Evolutionary conservation across 495 filamentous ascomycete genomes (phyloP), one percentile per base, ranked within the genome.

Genomic region (Lasiosphaeria miniovina): DNA sequence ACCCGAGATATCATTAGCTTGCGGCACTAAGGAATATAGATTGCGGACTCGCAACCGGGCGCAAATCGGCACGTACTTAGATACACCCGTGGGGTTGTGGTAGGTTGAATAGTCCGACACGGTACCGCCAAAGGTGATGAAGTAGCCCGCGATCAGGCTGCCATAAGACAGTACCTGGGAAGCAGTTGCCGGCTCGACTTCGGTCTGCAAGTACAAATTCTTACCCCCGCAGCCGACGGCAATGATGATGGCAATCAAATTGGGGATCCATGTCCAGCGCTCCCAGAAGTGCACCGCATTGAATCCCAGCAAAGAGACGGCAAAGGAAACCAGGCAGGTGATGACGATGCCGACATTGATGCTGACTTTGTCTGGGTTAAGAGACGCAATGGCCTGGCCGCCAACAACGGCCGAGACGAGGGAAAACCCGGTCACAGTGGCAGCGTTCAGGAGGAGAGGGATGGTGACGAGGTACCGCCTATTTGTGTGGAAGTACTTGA

Each of bases 201-300:
- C 61, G n/a, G 52, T 54, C 58, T 78, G 75, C 33, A 71, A 63
- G 52, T 69, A 58, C 43, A 82, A 65, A 55, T 77, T 61, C 55
- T 76, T 69, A 45, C 76, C 80, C 1, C 80, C 79, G 36, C 75
- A 76, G 36, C 78, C 80, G 17, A 79, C 76, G 12, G 79, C 68
- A 33, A 84, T 75, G 49, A 77, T 66, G 10, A 84, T 71, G 9
- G 79, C 71, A 15, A 84, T 66, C 3, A 84, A 69, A 24, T 76
- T 79, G 14, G 82, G 80, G 35, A 84, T 79, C 82, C 82, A 84
- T 14, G 76, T 76, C 75, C 77, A 84, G 11, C 82, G 78, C 65
- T 82, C 76, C 65, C 77, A 83, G 24, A 80, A 61, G 52, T 84
- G 82, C 49, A 84, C 66, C 15, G 79, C 72, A 15, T 72, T 72